phyloP scores from a whole-genome alignment of 148 eudicot genomes.

The Beta vulgaris region DNA sequence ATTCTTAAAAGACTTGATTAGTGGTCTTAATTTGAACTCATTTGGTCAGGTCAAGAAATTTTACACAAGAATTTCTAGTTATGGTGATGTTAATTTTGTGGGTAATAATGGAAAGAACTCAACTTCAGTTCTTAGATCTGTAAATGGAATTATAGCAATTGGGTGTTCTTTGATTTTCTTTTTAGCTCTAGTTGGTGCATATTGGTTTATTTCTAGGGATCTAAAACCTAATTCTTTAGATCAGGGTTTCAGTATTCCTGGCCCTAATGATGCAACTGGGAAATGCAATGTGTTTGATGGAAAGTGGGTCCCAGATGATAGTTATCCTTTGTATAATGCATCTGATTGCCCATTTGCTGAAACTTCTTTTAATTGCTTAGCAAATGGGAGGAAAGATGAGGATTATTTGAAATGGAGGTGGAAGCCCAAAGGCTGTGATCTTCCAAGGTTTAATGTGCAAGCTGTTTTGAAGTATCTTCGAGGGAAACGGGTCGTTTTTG shows the following conservation, averaged over 20 bases:
- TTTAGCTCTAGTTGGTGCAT: conserved; percentile 44
- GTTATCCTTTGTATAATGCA: conserved; percentile 73
- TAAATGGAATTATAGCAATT: conserved; percentile 33
- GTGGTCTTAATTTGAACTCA: conserved; percentile 36
- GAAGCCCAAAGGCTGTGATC: conserved; percentile 77
- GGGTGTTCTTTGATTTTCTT: conserved; percentile 44
- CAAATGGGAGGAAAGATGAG: conserved; percentile 66
- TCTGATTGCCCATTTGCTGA: conserved; percentile 86
- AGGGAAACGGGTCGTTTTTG: conserved; percentile 74
- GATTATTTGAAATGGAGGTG: conserved; percentile 82
- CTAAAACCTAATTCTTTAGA: conserved; percentile 24
- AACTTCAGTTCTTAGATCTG: conserved; percentile 37
- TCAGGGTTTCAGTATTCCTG: conserved; percentile 26
- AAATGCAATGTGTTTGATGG: conserved; percentile 82
- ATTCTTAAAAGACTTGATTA: conserved; percentile 31
- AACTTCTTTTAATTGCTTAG: conserved; percentile 73
- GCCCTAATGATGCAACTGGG: conserved; percentile 21
- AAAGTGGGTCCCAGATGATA: conserved; percentile 71
- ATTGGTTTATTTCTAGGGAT: conserved; percentile 37
- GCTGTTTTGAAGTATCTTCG: conserved; percentile 51
- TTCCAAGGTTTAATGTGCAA: conserved; percentile 53
- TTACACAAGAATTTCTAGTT: conserved; percentile 40
- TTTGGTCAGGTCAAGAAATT: conserved; percentile 38
- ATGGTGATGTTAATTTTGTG: conserved; percentile 36
- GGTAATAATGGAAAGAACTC: conserved; percentile 35